These are phyloP conservation scores for Penicillium robsamsonii DNA, from an alignment of 495 filamentous ascomycete species.

Conservation along the genomic window DNA sequence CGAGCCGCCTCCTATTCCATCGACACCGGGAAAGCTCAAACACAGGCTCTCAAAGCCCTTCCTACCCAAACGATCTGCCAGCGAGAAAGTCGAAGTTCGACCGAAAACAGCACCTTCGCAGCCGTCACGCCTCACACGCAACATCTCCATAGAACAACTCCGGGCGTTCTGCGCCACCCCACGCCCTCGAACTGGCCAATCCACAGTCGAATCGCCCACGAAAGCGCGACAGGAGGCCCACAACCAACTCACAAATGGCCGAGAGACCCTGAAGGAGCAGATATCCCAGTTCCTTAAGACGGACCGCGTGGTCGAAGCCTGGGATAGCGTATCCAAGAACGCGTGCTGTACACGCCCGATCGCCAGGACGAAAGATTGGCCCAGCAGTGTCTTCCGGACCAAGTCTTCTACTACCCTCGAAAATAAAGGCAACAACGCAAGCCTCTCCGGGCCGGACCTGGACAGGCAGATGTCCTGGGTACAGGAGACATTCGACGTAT, in stretches of 20 bases:
- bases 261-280: slow-evolving; percentile 39
- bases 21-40: slow-evolving; percentile 24
- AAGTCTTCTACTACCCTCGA: slow-evolving; percentile 24
- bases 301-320: slow-evolving; percentile 41
- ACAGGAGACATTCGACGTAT: slow-evolving; percentile 28
- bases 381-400: slow-evolving; percentile 36
- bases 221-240: slow-evolving; percentile 13
- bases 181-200: slow-evolving; percentile 22
- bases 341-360: slow-evolving; percentile 12
- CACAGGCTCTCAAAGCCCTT: slow-evolving; percentile 33
- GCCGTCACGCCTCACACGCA: slow-evolving; percentile 26
- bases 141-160: slow-evolving; percentile 30
- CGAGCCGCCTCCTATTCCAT: slow-evolving; percentile 20
- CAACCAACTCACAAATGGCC: slow-evolving; percentile 14
- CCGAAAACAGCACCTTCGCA: slow-evolving; percentile 33
- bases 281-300: slow-evolving; percentile 41
- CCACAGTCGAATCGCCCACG: slow-evolving; percentile 10
- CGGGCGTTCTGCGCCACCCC: slow-evolving; percentile 23
- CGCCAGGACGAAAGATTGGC: slow-evolving; percentile 31
- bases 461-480: slow-evolving; percentile 36
- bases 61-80: slow-evolving; percentile 25
- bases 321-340: slow-evolving; percentile 32
- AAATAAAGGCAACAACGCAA: slow-evolving; percentile 8
- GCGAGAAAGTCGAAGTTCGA: slow-evolving; percentile 21
- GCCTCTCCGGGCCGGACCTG: slow-evolving; percentile 17